Evolutionary conservation across 768 basidiomycete species (phyloP).

Genomic region (Suillus decipiens): DNA sequence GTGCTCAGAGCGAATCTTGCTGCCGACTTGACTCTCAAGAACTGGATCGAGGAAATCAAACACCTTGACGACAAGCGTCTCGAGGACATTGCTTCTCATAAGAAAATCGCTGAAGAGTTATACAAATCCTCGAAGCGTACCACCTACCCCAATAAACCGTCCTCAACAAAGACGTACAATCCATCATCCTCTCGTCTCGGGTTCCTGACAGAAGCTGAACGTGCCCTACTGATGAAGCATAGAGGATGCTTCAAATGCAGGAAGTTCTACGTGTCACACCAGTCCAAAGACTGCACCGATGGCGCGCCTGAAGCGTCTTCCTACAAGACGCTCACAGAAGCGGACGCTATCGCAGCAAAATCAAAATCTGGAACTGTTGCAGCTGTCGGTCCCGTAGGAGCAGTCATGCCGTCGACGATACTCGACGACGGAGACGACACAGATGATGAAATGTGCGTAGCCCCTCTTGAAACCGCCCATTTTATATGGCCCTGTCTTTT

Average conservation of each 20-base stretch:
- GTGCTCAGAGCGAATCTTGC: background rate
- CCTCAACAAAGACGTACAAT: fast-evolving
- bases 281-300: too few species aligned
- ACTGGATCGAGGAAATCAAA: background rate
- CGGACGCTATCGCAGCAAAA: too few species aligned
- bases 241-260: too few species aligned
- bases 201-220: background rate
- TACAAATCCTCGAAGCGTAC: background rate
- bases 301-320: too few species aligned
- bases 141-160: fast-evolving
- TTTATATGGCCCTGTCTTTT: background rate
- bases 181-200: background rate
- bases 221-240: too few species aligned
- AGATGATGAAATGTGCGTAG: background rate
- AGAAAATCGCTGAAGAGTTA: background rate
- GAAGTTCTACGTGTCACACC: too few species aligned
- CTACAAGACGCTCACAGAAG: too few species aligned
- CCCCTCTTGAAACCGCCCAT: background rate
- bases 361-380: too few species aligned
- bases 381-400: too few species aligned
- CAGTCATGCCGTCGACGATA: background rate
- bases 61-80: background rate
- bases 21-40: fast-evolving
- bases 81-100: background rate
- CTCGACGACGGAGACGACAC: background rate